phyloP scores from a whole-genome alignment of 2,329 filamentous ascomycete genomes.

The Monilinia fructigena region DNA sequence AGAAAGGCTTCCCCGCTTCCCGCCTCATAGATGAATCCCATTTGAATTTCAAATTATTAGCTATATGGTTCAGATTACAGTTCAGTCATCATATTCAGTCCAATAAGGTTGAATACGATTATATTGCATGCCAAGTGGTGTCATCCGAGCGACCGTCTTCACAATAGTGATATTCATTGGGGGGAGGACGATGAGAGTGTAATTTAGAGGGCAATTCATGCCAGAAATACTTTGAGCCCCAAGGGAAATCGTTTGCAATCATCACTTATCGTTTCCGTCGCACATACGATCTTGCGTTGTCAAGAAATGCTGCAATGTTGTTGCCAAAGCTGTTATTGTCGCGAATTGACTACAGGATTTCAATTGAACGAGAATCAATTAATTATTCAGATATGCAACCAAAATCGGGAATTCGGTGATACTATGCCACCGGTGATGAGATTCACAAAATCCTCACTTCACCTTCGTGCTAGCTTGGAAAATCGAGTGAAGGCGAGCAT shows the following conservation, averaged over 20 bases:
- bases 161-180: background rate
- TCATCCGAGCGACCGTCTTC: background rate
- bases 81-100: background rate
- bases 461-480: conserved; percentile 1
- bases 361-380: background rate
- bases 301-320: background rate
- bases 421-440: background rate
- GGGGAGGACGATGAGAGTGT: background rate
- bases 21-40: background rate
- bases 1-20: background rate
- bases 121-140: background rate
- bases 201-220: background rate
- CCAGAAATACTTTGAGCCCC: background rate
- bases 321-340: background rate
- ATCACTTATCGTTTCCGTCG: background rate
- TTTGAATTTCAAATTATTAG: background rate
- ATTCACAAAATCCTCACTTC: background rate
- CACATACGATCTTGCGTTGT: background rate
- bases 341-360: background rate
- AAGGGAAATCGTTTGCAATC: background rate
- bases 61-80: background rate
- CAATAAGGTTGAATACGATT: background rate
- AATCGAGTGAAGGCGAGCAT: background rate
- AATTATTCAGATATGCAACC: conserved; percentile 3
- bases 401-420: conserved; percentile 4